Conservation (phyloP, 176 grass and related monocot genomes). For the Zoysia japonica region DNA sequence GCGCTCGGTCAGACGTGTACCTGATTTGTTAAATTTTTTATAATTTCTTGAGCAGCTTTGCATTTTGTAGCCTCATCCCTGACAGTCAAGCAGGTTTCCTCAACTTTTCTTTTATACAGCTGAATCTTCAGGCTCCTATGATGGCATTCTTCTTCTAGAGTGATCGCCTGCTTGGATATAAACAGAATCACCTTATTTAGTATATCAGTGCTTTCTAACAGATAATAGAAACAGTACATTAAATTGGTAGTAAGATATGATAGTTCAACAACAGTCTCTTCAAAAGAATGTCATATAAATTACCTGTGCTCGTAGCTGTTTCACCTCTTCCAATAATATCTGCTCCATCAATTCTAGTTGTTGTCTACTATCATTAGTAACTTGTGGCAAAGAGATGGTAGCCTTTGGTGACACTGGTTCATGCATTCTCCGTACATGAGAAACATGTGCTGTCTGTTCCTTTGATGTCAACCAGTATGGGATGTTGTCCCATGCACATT, state of each 20-base stretch:
- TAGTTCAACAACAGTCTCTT: neutral
- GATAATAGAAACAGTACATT: neutral
- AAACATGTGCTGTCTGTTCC: constrained; percentile 24
- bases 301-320: constrained; percentile 73
- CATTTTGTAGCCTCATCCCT: constrained; percentile 83
- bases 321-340: constrained; percentile 63
- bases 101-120: constrained; percentile 74
- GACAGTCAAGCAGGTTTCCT: constrained; percentile 73
- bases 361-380: constrained; percentile 34
- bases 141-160: constrained; percentile 74
- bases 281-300: neutral
- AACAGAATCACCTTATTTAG: neutral
- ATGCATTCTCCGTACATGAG: constrained; percentile 1
- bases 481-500: constrained; percentile 36
- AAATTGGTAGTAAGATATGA: neutral
- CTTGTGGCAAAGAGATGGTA: constrained; percentile 23
- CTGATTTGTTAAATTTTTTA: constrained; percentile 86
- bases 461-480: constrained; percentile 12
- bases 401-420: constrained; percentile 15
- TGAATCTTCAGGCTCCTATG: constrained; percentile 75
- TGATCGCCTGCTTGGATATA: constrained; percentile 54
- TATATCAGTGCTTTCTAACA: neutral
- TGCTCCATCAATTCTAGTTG: constrained; percentile 62
- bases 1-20: constrained; percentile 44
- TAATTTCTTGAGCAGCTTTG: constrained; percentile 84